Evolutionary conservation across 2,329 filamentous ascomycete genomes (phyloP), one percentile per base, ranked within the genome.

Genomic region (Claviceps sp.): DNA sequence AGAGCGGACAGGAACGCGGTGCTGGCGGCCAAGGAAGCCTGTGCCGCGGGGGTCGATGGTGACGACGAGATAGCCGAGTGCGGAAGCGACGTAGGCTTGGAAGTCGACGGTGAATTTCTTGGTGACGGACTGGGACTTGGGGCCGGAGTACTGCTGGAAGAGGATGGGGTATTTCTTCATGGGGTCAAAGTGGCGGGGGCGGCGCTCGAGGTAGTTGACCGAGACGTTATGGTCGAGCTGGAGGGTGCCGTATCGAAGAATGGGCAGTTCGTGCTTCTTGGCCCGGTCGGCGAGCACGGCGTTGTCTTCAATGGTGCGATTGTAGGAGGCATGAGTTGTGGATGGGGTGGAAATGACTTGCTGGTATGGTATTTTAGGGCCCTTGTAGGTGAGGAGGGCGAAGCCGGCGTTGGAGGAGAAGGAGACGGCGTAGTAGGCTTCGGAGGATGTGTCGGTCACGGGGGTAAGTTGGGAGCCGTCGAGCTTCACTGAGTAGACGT

Each of bases 1-100:
- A 50, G 85, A 87, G 53, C 91, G 84, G 52, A 95, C 80, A 50
- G 86, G 77, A 51, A 88, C 88, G 49, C 93, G 85, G 52, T 88
- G 82, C 66, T 85, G 79, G 60, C 94, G 86, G 36, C 93, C 93
- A 47, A 87, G 85, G 68, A 82, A 95, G 38, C 94, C 93, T 0
- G 93, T 98, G 43, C 93, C 93, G 49, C 91, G 83, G 17, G 88
- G 89, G 64, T 98, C 93, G 29, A 98, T 85, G 0, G 91, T 97
- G 47, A 98, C 85, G 39, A 96, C 91, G 50, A 98, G 77, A 68
- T 98, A 98, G 43, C 89, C 91, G 1, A 98, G 77, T 20, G 74
- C 81, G 0, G 88, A 85, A 36, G 93, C 89, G 43, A 96, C 73
- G 63, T 93, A 97, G 6, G 88, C 79, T 64, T 97, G 88, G 65